Conservation (phyloP, 1,284 basidiomycete genomes). For the Rhodotorula sp. region DNA sequence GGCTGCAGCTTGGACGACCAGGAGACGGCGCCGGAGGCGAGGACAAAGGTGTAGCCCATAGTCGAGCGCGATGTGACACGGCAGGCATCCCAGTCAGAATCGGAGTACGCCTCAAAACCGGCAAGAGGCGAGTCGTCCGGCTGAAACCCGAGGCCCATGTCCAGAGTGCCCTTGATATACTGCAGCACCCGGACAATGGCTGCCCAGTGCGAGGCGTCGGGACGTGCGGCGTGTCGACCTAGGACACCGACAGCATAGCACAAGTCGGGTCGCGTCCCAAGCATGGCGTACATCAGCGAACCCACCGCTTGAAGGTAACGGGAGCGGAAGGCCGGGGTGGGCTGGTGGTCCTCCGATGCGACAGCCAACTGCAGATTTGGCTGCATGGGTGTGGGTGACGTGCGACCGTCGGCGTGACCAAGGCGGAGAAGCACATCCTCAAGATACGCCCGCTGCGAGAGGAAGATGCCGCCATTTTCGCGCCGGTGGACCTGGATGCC, state of each 20-base stretch:
- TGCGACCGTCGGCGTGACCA: slow-evolving; percentile 47
- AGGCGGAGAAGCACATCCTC: slow-evolving; percentile 48
- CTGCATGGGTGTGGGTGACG: slow-evolving; percentile 44
- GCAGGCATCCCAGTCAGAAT: no score
- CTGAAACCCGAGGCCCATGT: slow-evolving; percentile 36
- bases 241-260: slow-evolving; percentile 45
- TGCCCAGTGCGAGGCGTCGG: slow-evolving; percentile 39
- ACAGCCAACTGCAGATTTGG: slow-evolving; percentile 26
- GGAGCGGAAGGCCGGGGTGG: not conserved
- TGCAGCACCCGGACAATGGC: slow-evolving; percentile 46
- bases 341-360: not conserved
- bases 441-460: slow-evolving; percentile 49
- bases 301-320: slow-evolving; percentile 40
- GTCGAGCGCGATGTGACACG: no score
- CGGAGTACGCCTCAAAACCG: slow-evolving; percentile 16
- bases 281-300: slow-evolving; percentile 47
- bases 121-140: slow-evolving; percentile 9
- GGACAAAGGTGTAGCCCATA: not conserved
- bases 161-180: slow-evolving; percentile 47
- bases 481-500: slow-evolving; percentile 49
- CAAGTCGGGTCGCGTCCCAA: slow-evolving; percentile 48
- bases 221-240: slow-evolving; percentile 46
- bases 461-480: slow-evolving; percentile 43
- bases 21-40: not conserved
- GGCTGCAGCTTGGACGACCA: not conserved